Evolutionary conservation across 345 rosid species (phyloP).

Genomic region (Salix udensis): DNA sequence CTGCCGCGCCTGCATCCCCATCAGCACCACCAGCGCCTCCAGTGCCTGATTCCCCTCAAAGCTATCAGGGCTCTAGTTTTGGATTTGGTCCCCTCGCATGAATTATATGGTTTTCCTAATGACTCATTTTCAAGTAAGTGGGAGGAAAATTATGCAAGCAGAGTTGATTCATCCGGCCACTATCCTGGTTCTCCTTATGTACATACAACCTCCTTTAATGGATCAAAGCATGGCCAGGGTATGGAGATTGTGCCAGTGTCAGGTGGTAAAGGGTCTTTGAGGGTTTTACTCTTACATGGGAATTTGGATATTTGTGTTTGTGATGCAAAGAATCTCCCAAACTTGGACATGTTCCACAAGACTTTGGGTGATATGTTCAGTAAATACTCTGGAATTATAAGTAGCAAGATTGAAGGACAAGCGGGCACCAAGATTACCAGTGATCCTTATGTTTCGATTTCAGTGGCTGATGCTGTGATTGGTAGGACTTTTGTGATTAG

Average conservation of each 20-base stretch:
- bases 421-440: slow-evolving; percentile 60
- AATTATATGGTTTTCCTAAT: slow-evolving; percentile 59
- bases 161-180: slow-evolving; percentile 37
- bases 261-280: slow-evolving; percentile 57
- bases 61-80: slow-evolving; percentile 32
- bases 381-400: slow-evolving; percentile 38
- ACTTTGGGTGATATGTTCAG: slow-evolving; percentile 72
- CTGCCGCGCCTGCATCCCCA: slow-evolving; percentile 42
- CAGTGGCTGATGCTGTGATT: slow-evolving; percentile 56
- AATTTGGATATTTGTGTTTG: slow-evolving; percentile 72
- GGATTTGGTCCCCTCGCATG: slow-evolving; percentile 32
- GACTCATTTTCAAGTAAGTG: slow-evolving; percentile 47
- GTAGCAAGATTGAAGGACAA: slow-evolving; percentile 50
- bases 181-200: slow-evolving; percentile 15
- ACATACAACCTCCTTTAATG: slow-evolving; percentile 36
- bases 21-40: slow-evolving; percentile 43
- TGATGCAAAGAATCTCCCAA: slow-evolving; percentile 77
- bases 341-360: slow-evolving; percentile 86
- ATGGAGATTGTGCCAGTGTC: slow-evolving; percentile 58
- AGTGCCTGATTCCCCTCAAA: slow-evolving; percentile 24
- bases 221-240: slow-evolving; percentile 30
- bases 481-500: slow-evolving; percentile 86
- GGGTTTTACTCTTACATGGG: slow-evolving; percentile 80
- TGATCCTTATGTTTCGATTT: slow-evolving; percentile 83
- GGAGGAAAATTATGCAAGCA: slow-evolving; percentile 42